Conservation (phyloP, 1,139 yeast species). For the Scheffersomyces segobiensis region DNA sequence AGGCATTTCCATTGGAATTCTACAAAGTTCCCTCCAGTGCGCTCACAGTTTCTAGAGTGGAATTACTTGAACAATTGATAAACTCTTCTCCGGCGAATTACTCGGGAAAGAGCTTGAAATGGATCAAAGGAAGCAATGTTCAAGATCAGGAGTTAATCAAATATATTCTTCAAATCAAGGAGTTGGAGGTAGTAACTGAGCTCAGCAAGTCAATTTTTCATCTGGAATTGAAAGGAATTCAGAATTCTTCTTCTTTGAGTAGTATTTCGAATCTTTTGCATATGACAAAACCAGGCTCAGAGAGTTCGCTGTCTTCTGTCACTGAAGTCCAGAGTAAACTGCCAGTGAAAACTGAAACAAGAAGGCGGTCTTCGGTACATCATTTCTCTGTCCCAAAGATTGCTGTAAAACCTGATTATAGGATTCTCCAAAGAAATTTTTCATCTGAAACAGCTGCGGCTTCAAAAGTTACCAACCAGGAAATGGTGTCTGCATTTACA, state of each 20-base stretch:
- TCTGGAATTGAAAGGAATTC: slow-evolving; percentile 34
- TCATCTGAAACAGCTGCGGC: slow-evolving; percentile 1
- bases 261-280: slow-evolving; percentile 28
- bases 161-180: slow-evolving; percentile 35
- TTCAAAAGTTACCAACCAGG: slow-evolving; percentile 4
- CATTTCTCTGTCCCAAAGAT: slow-evolving; percentile 29
- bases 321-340: slow-evolving; percentile 9
- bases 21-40: slow-evolving; percentile 32
- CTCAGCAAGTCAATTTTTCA: slow-evolving; percentile 37
- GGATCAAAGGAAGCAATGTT: slow-evolving; percentile 24
- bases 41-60: slow-evolving; percentile 19
- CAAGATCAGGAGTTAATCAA: slow-evolving; percentile 34
- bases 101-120: slow-evolving; percentile 32
- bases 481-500: slow-evolving; percentile 13
- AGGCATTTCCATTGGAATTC: slow-evolving; percentile 36
- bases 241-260: slow-evolving; percentile 37
- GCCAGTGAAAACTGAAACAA: slow-evolving; percentile 5
- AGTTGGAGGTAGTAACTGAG: slow-evolving; percentile 39
- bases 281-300: slow-evolving; percentile 24
- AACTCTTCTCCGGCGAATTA: slow-evolving; percentile 6
- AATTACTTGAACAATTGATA: slow-evolving; percentile 23
- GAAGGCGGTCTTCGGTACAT: slow-evolving; percentile 31
- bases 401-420: slow-evolving; percentile 33
- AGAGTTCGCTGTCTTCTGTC: slow-evolving; percentile 23
- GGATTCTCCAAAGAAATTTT: slow-evolving; percentile 7